A percentile compares a stretch with the other conserved stretches of the same genome.
These are phyloP conservation scores for Lichtheimia ramosa DNA, from an alignment of 371 early-diverging fungal genomes.

Conservation along the genomic window DNA sequence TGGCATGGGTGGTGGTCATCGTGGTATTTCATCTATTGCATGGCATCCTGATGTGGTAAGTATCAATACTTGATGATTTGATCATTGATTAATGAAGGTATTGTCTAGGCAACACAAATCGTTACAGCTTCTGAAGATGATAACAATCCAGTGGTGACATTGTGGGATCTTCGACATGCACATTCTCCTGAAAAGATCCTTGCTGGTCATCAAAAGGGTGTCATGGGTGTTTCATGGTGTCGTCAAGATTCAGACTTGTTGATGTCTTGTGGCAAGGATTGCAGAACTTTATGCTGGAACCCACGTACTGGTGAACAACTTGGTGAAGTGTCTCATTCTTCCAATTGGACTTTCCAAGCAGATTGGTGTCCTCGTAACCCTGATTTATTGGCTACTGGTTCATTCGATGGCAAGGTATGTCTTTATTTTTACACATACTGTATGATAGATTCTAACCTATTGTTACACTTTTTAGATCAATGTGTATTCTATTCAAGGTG, in stretches of 20 bases:
- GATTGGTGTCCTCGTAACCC: conserved; percentile 94
- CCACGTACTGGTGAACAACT: conserved; percentile 68
- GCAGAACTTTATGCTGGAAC: conserved; percentile 92
- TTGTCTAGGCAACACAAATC: conserved; percentile 84
- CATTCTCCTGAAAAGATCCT: conserved; percentile 83
- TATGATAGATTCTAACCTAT: background rate
- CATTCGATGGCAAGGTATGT: conserved; percentile 83
- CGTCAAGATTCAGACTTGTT: conserved; percentile 87
- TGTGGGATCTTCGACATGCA: conserved; percentile 95
- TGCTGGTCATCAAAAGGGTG: conserved; percentile 83
- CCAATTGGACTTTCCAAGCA: conserved; percentile 91
- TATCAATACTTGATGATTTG: background rate
- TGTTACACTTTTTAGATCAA: conserved; percentile 49
- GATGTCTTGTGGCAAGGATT: conserved; percentile 90
- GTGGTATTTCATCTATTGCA: conserved; percentile 83
- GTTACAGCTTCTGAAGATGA: conserved; percentile 93
- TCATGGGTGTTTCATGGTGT: conserved; percentile 92
- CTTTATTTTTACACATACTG: background rate
- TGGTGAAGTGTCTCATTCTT: conserved; percentile 74
- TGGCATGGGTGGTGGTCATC: conserved; percentile 55
- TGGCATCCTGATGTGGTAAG: conserved; percentile 94
- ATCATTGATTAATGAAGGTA: background rate
- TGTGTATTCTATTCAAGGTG: conserved; percentile 79
- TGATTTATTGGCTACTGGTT: conserved; percentile 80
- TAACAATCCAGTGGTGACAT: conserved; percentile 76